Percentiles rank a stretch among this genome's conserved stretches.
Evolutionary conservation across 129 eudicot species (phyloP).

Genomic region (Centella asiatica): DNA sequence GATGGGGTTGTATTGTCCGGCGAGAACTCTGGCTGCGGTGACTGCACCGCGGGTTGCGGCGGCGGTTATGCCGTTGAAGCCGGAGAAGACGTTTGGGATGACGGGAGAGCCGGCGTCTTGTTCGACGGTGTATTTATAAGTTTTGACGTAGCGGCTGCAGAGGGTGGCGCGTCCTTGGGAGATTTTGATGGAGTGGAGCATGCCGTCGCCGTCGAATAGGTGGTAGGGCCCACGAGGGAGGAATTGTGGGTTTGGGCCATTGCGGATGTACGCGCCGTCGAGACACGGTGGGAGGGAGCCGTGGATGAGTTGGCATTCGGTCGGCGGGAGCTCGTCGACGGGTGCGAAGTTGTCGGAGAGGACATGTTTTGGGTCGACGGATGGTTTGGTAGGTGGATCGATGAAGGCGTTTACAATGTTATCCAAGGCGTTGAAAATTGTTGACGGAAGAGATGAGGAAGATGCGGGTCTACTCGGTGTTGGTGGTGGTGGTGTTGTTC

Average conservation of each 20-base stretch:
- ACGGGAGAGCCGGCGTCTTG: conserved; percentile 12
- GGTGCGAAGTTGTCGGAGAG: conserved; percentile 55
- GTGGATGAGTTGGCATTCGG: conserved; percentile 26
- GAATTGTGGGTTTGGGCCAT: conserved; percentile 47
- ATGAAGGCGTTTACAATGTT: conserved; percentile 42
- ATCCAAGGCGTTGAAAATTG: conserved; percentile 32
- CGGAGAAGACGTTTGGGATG: conserved; percentile 22
- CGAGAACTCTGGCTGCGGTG: conserved; percentile 22
- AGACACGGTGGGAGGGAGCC: conserved; percentile 43
- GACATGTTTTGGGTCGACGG: conserved; percentile 27
- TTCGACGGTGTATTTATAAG: conserved; percentile 30
- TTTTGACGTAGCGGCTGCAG: conserved; percentile 38
- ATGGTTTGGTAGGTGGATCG: conserved; percentile 35
- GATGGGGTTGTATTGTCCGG: conserved; percentile 35
- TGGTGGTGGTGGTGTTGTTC: neutral
- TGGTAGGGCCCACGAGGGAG: conserved; percentile 43
- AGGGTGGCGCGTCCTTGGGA: conserved; percentile 27
- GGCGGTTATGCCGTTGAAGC: conserved; percentile 46
- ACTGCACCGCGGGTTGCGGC: conserved; percentile 40
- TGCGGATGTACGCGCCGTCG: conserved; percentile 44
- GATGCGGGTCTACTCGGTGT: neutral
- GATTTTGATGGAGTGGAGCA: conserved; percentile 33
- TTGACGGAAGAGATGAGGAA: conserved; percentile 23
- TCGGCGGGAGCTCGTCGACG: conserved; percentile 51
- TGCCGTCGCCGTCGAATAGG: conserved; percentile 44